Base-by-base conservation (phyloP, 768 basidiomycete species). In the Serendipita vermifera region DNA sequence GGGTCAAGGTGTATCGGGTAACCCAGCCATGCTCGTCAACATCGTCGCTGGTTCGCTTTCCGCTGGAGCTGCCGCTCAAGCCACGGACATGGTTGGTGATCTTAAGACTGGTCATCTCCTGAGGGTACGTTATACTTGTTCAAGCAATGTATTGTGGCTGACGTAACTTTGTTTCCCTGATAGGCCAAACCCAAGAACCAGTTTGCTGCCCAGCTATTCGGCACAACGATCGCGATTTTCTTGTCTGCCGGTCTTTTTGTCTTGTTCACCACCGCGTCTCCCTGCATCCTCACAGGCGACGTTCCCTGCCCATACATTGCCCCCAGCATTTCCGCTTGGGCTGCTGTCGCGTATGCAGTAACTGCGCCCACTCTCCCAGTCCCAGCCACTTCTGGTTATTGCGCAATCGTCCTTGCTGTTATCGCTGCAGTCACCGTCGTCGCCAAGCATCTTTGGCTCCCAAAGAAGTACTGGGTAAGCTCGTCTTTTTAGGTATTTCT, bases 41-140 rank as follows among this genome's bases (percentile, higher is more conserved):
- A 64, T 79, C 65, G 63, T 73, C 39, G 77, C 75, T 48, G 79
- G 78, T 66, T 70, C 76, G 39, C 67, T 80, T 59, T 71, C 79
- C 29, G 77, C 71, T 46, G 78, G 77, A 32, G 74, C 78, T 41
- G 77, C 79, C 20, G 77, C 73, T 20, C 79, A 80, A 62, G 73
- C 78, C 22, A 63, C 74, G 29, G 82, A 83, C 64, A 82, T 83
- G 82, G 77, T 76, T 41, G 75, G 80, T 56, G 82, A 83, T 64
- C 65, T 83, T 61, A 82, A 83, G 69, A 79, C 82, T n/a, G 79
- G 79, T 59, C 81, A 81, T 64, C 77, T 83, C 57, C 73, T 82
- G 24, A 71, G 81, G n/a, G n/a, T n/a, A n/a, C n/a, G n/a, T n/a
- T n/a, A n/a, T n/a, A n/a, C n/a, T n/a, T n/a, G n/a, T n/a, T n/a